Base-by-base conservation (phyloP, 768 basidiomycete genomes). In the Leucosporidium yakuticum region DNA sequence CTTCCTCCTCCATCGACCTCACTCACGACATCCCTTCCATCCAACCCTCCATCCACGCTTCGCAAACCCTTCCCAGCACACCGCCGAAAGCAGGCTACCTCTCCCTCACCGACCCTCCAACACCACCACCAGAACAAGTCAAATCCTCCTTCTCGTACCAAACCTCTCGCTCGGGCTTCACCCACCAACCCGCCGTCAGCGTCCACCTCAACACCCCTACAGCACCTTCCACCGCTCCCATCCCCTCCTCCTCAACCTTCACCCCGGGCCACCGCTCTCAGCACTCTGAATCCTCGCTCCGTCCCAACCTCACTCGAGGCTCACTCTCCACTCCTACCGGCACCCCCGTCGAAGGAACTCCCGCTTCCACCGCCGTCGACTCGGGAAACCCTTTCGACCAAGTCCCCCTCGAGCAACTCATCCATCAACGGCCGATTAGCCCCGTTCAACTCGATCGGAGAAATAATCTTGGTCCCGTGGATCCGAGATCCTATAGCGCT, bases 401-500 rank as follows among this genome's bases (percentile, higher is more conserved):
- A n/a, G 53, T 44, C 27, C 44, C 53, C 14, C 17, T 25, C 27
- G 49, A n/a, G 50, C 8, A 25, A 34, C n/a, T 27, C 5, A 11
- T 56, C 29, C 14, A 20, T 3, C 19, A 56, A 20, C 31, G 31
- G 21, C 55, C 55, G 3, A 14, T 23, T 19, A 56, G 55, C 21
- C 64, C 73, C 14, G 64, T 73, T 49, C 36, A 64, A 39, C 70
- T 79, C 47, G 76, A 78, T 60, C 77, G 77, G 62, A 71, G 71
- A 25, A 62, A 75, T 4, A 76, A 78, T 1, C 48, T 76, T 17
- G 79, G 79, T 2, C 79, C 79, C 0, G 76, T 75, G 65, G 74
- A 79, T 74, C 58, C 76, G 69, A 19, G 79, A 69, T 36, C 78
- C 72, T 70, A 80, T 74, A 70, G 76, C 1, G 80, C 79, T 25